phyloP scores from a whole-genome alignment of 306 rosid genomes.

The Cyamopsis tetragonoloba region DNA sequence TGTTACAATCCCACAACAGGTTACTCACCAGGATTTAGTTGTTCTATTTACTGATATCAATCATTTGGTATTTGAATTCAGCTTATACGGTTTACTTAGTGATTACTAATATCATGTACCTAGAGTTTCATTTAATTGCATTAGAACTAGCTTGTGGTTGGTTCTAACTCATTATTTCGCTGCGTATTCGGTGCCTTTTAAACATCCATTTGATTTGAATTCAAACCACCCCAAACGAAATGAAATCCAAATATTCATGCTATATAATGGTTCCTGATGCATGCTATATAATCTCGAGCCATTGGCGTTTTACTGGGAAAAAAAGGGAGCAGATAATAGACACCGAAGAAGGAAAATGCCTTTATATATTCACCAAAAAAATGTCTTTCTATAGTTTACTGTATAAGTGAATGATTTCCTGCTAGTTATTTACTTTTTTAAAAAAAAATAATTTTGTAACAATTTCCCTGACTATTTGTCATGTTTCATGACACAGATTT shows the following conservation, averaged over 20 bases:
- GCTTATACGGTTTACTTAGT: neutral
- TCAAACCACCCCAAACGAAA: no score
- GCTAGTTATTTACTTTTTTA: neutral
- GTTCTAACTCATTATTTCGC: no score
- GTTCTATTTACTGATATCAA: neutral
- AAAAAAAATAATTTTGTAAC: neutral
- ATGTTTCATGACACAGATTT: slow-evolving; percentile 45
- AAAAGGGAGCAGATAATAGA: neutral
- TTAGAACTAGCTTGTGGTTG: neutral
- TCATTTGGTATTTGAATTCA: neutral
- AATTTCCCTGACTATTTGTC: slow-evolving; percentile 13
- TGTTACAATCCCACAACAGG: neutral
- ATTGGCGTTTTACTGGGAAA: neutral
- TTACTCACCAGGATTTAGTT: neutral
- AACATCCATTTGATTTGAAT: no score
- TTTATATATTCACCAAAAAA: no score
- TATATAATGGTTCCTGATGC: no score
- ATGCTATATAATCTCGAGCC: neutral
- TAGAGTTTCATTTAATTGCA: neutral
- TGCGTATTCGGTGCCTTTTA: no score
- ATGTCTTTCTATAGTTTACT: neutral
- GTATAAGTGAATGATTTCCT: neutral
- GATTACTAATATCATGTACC: neutral
- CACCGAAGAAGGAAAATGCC: neutral
- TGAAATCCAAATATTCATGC: no score